Evolutionary conservation across 192 early-diverging fungal genomes (phyloP).

Genomic region (Coemansia sp.): DNA sequence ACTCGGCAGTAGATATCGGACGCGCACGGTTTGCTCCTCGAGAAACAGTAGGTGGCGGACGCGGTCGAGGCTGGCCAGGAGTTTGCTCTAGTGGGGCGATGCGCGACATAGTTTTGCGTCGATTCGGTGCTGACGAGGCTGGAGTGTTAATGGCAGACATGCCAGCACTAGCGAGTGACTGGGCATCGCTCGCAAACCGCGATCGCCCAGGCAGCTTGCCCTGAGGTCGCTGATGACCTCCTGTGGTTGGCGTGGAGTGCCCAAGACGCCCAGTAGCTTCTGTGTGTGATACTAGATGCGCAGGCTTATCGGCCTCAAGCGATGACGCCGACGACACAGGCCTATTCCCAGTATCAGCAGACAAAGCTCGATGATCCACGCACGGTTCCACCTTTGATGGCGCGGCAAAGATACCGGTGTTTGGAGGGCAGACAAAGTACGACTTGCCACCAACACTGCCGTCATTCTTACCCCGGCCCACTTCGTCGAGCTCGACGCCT

Average conservation of each 20-base stretch:
- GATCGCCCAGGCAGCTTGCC: conserved; percentile 10
- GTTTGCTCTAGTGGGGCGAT: neutral
- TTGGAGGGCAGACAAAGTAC: conserved; percentile 70
- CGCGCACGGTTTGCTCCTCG: conserved; percentile 28
- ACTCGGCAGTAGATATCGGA: conserved; percentile 38
- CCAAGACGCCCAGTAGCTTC: neutral
- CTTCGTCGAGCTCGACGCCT: conserved; percentile 72
- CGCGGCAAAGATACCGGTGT: conserved; percentile 70
- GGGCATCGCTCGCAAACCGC: conserved; percentile 23
- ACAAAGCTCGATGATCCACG: neutral
- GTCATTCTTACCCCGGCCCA: conserved; percentile 75
- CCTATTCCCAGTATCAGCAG: neutral
- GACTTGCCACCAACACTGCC: conserved; percentile 66
- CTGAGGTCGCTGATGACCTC: conserved; percentile 12
- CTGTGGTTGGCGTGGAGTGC: neutral
- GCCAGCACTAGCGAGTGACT: neutral
- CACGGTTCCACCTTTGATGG: conserved; percentile 57
- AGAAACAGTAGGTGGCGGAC: conserved; percentile 33
- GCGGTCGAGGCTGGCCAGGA: neutral
- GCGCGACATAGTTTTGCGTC: conserved; percentile 39
- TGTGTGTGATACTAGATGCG: neutral
- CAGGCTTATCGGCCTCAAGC: neutral
- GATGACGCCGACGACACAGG: conserved; percentile 2
- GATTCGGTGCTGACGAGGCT: conserved; percentile 16
- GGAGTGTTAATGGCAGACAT: conserved; percentile 4